Evolutionary conservation across 441 rosid species (phyloP), one percentile per base, ranked within the genome.

Genomic region (Pelargonium myrrhifolium): DNA sequence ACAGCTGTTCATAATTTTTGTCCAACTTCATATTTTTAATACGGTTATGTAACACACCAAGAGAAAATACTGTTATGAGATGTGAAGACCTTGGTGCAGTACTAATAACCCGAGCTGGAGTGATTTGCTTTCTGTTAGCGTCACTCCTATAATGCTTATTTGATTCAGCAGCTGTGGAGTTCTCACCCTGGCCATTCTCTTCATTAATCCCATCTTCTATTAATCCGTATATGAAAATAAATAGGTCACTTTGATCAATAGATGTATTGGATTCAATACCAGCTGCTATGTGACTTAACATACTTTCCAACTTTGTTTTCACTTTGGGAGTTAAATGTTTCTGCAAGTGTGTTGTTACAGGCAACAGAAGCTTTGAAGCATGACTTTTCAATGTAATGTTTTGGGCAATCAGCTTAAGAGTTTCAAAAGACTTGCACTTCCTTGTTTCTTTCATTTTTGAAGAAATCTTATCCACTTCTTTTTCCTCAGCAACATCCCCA

Each of bases 361-460:
- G 89, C 55, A 84, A 81, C 26, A 95, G 87, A 79, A 95, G 86
- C 75, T 79, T 86, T 72, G 80, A 77, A 49, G 88, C 87, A 64
- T 90, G 83, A 69, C 71, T 82, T 85, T 77, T 86, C 76, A 95
- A 95, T 64, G 95, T 90, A 65, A 90, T 67, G 65, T 72, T 81
- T 80, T 84, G 83, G 28, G 95, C 88, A 77, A 95, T 86, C 84
- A 92, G 64, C 77, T 82, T 82, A 77, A 92, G 79, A 60, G 96
- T 84, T 73, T 92, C 96, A 64, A 80, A 85, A 26, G 99, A 95
- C 79, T 73, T 89, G 73, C 80, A 73, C 77, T 76, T 82, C 82
- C 75, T 83, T 39, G 98, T 89, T 83, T 95, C 99, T 75, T 90
- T 95, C 98, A 90, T 95, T 77, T 92, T 95, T 35, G 86, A 80